Conservation (phyloP, 805 yeast species). For the Barnettozyma salicaria region DNA sequence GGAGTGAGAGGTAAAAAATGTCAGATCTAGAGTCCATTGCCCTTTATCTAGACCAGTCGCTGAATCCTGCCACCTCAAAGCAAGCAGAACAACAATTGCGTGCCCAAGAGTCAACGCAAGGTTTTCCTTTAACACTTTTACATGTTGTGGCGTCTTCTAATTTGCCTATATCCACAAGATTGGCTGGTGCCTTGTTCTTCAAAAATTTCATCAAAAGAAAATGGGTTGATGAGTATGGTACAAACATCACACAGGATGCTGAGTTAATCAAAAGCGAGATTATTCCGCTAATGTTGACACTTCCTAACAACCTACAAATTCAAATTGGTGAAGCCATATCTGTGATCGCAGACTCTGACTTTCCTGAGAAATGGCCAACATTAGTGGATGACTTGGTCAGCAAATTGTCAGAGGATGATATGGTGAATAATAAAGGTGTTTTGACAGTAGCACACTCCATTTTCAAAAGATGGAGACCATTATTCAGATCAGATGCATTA, state of each 20-base stretch:
- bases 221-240: conserved; percentile 91
- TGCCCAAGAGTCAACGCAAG: conserved; percentile 56
- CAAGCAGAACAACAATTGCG: conserved; percentile 61
- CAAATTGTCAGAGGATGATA: conserved; percentile 58
- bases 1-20: conserved; percentile 21
- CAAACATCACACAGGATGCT: conserved; percentile 66
- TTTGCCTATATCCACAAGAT: conserved; percentile 50
- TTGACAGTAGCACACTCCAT: conserved; percentile 91
- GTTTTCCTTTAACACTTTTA: conserved; percentile 70
- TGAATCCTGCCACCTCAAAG: conserved; percentile 57
- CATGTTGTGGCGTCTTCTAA: conserved; percentile 67
- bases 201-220: conserved; percentile 78
- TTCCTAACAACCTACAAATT: conserved; percentile 76
- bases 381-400: conserved; percentile 68
- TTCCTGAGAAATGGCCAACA: conserved; percentile 84
- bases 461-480: conserved; percentile 94
- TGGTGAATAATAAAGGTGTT: conserved; percentile 76
- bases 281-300: conserved; percentile 74
- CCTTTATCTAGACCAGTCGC: conserved; percentile 53
- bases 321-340: conserved; percentile 95
- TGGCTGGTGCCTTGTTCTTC: conserved; percentile 87
- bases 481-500: conserved; percentile 84
- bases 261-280: conserved; percentile 67
- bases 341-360: conserved; percentile 90
- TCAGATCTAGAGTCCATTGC: conserved; percentile 50